These are phyloP conservation scores for Cyathus striatus DNA, from an alignment of 768 basidiomycete genomes.

Conservation along the genomic window DNA sequence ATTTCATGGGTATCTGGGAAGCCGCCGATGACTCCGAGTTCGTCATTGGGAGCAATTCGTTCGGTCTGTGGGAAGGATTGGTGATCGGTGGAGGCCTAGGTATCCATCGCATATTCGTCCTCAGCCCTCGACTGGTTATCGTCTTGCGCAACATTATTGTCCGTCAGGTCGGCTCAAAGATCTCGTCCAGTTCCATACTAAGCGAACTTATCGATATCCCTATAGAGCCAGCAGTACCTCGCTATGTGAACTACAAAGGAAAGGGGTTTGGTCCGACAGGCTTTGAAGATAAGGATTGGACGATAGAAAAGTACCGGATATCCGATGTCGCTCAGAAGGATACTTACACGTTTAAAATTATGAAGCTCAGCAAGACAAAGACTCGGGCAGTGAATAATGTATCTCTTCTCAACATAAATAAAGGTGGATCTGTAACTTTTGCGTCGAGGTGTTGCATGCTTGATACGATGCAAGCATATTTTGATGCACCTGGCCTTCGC, in stretches of 20 bases:
- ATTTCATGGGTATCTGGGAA: conserved; percentile 28
- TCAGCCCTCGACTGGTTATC: conserved; percentile 28
- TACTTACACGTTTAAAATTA: conserved; percentile 20
- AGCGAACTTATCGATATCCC: conserved; percentile 18
- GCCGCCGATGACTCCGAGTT: conserved; percentile 27
- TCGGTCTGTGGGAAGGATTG: conserved; percentile 28
- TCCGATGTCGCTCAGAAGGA: conserved; percentile 16
- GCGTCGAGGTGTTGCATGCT: conserved; percentile 15
- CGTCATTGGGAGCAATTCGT: conserved; percentile 22
- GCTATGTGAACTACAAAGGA: conserved; percentile 10
- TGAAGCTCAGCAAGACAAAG: conserved; percentile 17
- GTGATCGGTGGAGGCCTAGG: conserved; percentile 10
- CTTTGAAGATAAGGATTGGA: not conserved
- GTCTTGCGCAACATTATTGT: conserved; percentile 20
- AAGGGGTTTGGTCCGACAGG: conserved; percentile 4
- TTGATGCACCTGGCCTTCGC: not conserved
- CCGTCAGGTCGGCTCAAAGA: conserved; percentile 5
- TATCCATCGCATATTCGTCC: conserved; percentile 24
- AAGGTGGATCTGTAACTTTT: conserved; percentile 18
- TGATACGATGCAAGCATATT: conserved; percentile 10
- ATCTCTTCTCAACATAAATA: conserved; percentile 17
- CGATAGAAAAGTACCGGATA: conserved; percentile 12
- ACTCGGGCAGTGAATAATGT: conserved; percentile 23
- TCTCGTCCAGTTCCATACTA: not conserved
- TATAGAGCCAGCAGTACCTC: conserved; percentile 8